Evolutionary conservation across 805 yeast species (phyloP).

Genomic region (Candida anglica): DNA sequence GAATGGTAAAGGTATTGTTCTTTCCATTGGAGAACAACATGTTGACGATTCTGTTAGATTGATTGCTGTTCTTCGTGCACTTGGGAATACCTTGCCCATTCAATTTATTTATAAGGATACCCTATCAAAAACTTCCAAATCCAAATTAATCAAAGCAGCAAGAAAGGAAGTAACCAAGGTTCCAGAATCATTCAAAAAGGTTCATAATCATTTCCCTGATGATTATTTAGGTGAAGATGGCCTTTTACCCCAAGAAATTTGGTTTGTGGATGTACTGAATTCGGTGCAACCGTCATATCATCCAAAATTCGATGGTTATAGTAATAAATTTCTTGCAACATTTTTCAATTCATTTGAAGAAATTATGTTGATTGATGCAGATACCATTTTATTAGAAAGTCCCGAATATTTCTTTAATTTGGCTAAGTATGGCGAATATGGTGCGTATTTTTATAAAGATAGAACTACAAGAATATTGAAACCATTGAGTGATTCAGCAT

Average conservation of each 20-base stretch:
- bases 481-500: constrained; percentile 31
- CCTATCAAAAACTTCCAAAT: constrained; percentile 17
- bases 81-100: constrained; percentile 35
- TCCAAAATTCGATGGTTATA: constrained; percentile 36
- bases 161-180: constrained; percentile 3
- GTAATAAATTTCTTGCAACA: constrained; percentile 44
- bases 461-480: constrained; percentile 25
- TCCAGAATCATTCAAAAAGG: constrained; percentile 2
- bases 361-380: constrained; percentile 51
- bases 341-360: constrained; percentile 48
- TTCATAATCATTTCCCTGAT: not conserved
- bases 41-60: constrained; percentile 17
- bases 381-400: constrained; percentile 40
- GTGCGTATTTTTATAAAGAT: constrained; percentile 20
- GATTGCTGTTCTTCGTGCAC: constrained; percentile 23
- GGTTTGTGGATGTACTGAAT: constrained; percentile 29
- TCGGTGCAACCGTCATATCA: constrained; percentile 7
- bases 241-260: constrained; percentile 31
- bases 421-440: constrained; percentile 12
- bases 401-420: constrained; percentile 13
- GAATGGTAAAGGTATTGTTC: constrained; percentile 36
- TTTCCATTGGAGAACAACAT: constrained; percentile 29
- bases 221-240: not conserved
- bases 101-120: constrained; percentile 31
- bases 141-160: constrained; percentile 14